A percentile compares a stretch with the other conserved stretches of the same genome.
These are phyloP conservation scores for Candida silvicultrix DNA, from an alignment of 805 yeast species.

Conservation along the genomic window DNA sequence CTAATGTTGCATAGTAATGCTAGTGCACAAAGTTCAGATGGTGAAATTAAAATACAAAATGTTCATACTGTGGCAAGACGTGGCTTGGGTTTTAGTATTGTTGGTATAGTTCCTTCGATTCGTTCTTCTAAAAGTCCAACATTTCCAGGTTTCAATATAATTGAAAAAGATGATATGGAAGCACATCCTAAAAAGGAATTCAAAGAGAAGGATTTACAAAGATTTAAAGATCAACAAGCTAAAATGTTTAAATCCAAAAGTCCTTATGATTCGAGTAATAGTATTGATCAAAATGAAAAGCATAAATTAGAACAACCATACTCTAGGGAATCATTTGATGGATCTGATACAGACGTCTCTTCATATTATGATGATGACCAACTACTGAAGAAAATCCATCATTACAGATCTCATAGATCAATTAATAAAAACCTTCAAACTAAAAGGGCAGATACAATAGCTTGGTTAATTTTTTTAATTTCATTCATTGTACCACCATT, in stretches of 20 bases:
- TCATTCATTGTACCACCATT: constrained; percentile 22
- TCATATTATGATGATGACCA: constrained; percentile 3
- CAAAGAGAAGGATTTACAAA: neutral
- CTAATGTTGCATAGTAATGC: constrained; percentile 3
- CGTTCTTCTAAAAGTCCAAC: neutral
- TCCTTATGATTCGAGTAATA: neutral
- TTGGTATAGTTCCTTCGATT: neutral
- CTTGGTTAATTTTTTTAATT: constrained; percentile 11
- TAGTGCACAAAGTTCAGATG: neutral
- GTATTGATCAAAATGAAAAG: neutral
- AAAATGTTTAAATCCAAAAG: neutral
- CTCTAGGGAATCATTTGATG: neutral
- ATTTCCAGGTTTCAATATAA: neutral
- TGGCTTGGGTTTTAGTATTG: constrained; percentile 2
- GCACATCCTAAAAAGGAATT: neutral
- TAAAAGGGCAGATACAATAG: neutral
- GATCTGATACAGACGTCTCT: neutral
- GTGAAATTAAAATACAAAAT: neutral
- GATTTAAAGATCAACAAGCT: neutral
- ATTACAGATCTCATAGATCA: constrained; percentile 8
- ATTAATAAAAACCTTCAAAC: neutral
- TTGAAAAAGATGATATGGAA: neutral
- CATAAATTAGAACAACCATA: neutral
- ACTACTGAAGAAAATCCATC: constrained; percentile 14
- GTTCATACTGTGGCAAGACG: neutral